Evolutionary conservation across 1,284 basidiomycete genomes (phyloP).

Genomic region (Ganoderma resinaceum): DNA sequence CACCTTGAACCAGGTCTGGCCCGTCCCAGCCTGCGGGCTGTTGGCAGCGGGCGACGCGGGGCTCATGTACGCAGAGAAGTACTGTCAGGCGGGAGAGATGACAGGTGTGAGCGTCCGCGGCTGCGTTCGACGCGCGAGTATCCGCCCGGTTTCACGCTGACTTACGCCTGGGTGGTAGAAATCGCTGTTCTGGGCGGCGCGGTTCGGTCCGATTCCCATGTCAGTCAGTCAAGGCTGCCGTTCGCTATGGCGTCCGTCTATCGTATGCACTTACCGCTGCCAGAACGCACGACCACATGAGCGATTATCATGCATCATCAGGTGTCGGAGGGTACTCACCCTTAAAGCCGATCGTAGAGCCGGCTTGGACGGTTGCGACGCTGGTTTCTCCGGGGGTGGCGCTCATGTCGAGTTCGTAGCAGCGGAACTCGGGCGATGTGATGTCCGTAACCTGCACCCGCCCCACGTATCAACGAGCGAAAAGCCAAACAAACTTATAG

Average conservation of each 20-base stretch:
- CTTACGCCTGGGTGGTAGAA: conserved; percentile 48
- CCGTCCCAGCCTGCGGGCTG: conserved; percentile 47
- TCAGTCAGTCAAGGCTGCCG: neutral
- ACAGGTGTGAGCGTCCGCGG: neutral
- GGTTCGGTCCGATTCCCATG: neutral
- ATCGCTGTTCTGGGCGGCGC: conserved; percentile 26
- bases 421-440: conserved; percentile 50
- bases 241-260: neutral
- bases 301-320: conserved; percentile 34
- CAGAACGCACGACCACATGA: neutral
- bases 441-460: conserved; percentile 52
- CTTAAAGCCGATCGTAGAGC: conserved; percentile 39
- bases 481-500: neutral
- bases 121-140: neutral
- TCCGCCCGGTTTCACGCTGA: neutral
- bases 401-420: conserved; percentile 50
- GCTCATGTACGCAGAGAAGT: conserved; percentile 51
- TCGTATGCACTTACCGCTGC: conserved; percentile 28
- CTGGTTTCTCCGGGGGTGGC: conserved; percentile 43
- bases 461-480: neutral
- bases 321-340: conserved; percentile 16
- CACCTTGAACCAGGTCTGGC: conserved; percentile 56
- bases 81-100: conserved; percentile 33
- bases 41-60: conserved; percentile 49
- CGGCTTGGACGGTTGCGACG: conserved; percentile 48